Evolutionary conservation across 2,329 filamentous ascomycete genomes (phyloP), one percentile per base, ranked within the genome.

Genomic region (Drechslerella stenobrocha): DNA sequence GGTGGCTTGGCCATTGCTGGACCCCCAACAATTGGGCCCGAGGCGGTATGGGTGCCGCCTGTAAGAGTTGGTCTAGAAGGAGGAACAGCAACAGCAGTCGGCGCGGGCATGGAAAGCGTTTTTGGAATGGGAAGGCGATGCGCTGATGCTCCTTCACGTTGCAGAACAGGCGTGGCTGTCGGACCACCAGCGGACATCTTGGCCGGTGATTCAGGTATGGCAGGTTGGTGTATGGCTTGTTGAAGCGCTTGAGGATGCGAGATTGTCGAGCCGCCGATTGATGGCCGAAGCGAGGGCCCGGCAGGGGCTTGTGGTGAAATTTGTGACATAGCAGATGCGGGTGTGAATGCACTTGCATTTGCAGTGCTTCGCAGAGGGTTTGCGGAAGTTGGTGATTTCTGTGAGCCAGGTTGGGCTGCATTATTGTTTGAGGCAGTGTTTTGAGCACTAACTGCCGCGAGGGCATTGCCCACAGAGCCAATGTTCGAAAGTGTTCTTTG

Each of bases 1-100:
- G 90, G 89, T 44, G 89, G 84, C 74, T 90, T 91, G 57, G 86
- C 80, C 67, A 97, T 83, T 1, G 89, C 89, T 0, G 93, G 91
- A 74, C 96, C 90, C 52, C 87, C 86, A 82, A 96, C 88, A 50
- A 93, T 86, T 53, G 90, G 90, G 53, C 87, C 82, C 9, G 63
- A 67, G 4, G 85, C 85, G 70, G 88, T 88, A 52, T 84, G 86
- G 15, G 84, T 82, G 20, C 90, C 90, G 50, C 87, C 87, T 15
- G 85, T 86, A 74, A 93, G 83, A 0, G 92, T 95, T n/a, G 93
- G 93, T 5, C 93, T 86, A 8, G 78, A 83, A 75, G 78, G 83
- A 70, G 77, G 84, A 85, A 92, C 86, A 8, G 81, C 76, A 20
- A 96, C 90, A 1, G 90, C 86, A 67, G 85, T 82, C 2, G 89